Conservation (phyloP, 495 filamentous ascomycete species). For the Hypomontagnella submonticulosa region DNA sequence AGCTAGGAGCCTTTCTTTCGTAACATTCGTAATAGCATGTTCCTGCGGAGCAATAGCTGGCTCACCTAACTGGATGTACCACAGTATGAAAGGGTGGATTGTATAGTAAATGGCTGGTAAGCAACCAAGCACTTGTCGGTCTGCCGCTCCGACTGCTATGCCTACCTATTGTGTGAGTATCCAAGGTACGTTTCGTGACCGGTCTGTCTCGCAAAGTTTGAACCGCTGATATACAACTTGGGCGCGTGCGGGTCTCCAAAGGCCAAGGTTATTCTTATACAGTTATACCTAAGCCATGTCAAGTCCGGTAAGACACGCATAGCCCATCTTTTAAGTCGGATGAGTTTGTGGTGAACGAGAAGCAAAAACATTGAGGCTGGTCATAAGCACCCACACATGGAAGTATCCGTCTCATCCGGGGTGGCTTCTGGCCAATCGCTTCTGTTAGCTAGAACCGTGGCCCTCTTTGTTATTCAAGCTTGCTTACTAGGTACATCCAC, state of each 20-base stretch:
- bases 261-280: constrained; percentile 8
- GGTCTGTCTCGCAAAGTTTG: constrained; percentile 20
- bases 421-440: constrained; percentile 27
- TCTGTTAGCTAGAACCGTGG: constrained; percentile 15
- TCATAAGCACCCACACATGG: constrained; percentile 38
- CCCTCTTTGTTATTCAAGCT: constrained; percentile 10
- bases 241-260: constrained; percentile 33
- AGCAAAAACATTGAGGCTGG: constrained; percentile 34
- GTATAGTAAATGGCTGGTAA: constrained; percentile 18
- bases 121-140: constrained; percentile 31
- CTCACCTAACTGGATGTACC: constrained; percentile 12
- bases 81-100: no score
- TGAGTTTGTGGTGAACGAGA: constrained; percentile 6
- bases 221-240: constrained; percentile 34
- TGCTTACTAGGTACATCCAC: constrained; percentile 13
- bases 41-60: constrained; percentile 8
- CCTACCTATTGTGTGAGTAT: no score
- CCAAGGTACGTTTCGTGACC: constrained; percentile 31
- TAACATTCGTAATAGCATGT: constrained; percentile 5
- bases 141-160: not conserved
- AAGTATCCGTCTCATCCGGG: constrained; percentile 42
- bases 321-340: constrained; percentile 16
- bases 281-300: constrained; percentile 35
- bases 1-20: constrained; percentile 4
- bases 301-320: constrained; percentile 29